phyloP scores from a whole-genome alignment of 108 stramenopile genomes.

The Cyclotella choctawhatcheeana region DNA sequence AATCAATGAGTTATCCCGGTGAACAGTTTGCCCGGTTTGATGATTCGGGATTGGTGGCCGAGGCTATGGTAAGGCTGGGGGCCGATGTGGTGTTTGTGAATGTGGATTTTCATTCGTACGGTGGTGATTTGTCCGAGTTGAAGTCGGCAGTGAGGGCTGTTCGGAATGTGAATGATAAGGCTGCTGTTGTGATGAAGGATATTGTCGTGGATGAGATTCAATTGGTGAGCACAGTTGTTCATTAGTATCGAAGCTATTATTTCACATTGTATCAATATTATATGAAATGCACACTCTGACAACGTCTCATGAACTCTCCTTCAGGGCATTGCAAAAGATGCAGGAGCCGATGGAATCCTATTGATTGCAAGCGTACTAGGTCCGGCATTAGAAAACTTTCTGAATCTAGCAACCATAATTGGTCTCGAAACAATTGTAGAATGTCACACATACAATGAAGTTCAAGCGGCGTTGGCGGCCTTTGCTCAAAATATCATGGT shows the following conservation, averaged over 20 bases:
- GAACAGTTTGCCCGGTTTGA: conserved; percentile 84
- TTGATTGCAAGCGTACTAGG: conserved; percentile 85
- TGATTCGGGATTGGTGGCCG: conserved; percentile 86
- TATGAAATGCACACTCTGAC: no score
- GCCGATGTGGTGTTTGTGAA: conserved; percentile 91
- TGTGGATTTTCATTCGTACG: conserved; percentile 87
- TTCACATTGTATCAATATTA: no score
- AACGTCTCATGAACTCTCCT: no score
- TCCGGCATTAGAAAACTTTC: conserved; percentile 81
- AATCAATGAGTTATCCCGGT: conserved; percentile 70
- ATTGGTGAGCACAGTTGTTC: conserved; percentile 27
- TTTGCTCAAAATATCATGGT: conserved; percentile 87
- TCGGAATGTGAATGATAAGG: conserved; percentile 61
- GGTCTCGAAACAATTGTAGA: conserved; percentile 91
- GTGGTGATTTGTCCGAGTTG: conserved; percentile 84
- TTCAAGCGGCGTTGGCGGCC: conserved; percentile 78
- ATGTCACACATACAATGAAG: conserved; percentile 89
- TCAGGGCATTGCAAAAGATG: conserved; percentile 87
- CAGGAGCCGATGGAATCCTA: conserved; percentile 86
- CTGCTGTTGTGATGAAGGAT: conserved; percentile 92
- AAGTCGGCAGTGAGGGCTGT: conserved; percentile 78
- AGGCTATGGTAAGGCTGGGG: conserved; percentile 89
- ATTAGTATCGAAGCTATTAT: no score
- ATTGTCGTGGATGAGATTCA: conserved; percentile 93
- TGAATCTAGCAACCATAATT: conserved; percentile 85